phyloP scores from a whole-genome alignment of 352 stramenopile genomes.

The Pythium apleroticum region DNA sequence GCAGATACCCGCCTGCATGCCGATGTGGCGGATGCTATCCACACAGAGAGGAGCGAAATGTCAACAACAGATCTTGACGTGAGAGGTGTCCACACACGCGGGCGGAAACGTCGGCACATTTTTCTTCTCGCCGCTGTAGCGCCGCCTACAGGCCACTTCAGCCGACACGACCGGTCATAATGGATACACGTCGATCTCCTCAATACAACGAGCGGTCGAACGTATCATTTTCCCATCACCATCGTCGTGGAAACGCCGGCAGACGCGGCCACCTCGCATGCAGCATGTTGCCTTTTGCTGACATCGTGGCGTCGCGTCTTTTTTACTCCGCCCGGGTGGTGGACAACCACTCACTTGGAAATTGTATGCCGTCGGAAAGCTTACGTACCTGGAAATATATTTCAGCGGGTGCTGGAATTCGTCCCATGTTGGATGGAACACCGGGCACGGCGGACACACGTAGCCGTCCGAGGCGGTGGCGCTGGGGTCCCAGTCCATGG shows the following conservation, averaged over 20 bases:
- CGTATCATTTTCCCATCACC: conserved; percentile 2
- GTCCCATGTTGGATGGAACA: conserved; percentile 84
- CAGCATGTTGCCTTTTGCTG: conserved; percentile 3
- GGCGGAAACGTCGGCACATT: neutral
- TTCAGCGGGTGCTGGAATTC: conserved; percentile 90
- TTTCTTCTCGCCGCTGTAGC: conserved; percentile 7
- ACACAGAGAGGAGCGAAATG: neutral
- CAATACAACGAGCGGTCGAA: conserved; percentile 25
- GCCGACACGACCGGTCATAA: neutral
- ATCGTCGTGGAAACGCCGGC: conserved; percentile 1
- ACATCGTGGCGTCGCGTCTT: conserved; percentile 16
- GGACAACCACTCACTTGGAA: conserved; percentile 18
- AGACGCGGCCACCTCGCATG: neutral
- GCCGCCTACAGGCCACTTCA: neutral
- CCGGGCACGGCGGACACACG: conserved; percentile 81
- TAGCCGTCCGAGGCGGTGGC: conserved; percentile 60
- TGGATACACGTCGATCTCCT: conserved; percentile 14
- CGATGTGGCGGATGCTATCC: conserved; percentile 86
- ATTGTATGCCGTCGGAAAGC: conserved; percentile 42
- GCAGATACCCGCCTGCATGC: conserved; percentile 95
- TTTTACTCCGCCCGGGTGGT: conserved; percentile 15
- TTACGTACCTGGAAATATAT: conserved; percentile 91
- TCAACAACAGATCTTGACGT: conserved; percentile 1
- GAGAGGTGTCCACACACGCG: conserved; percentile 3
- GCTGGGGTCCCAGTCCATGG: conserved; percentile 73